These are phyloP conservation scores for Fomitiporia mediterranea DNA, from an alignment of 1,284 basidiomycete species.

Conservation along the genomic window DNA sequence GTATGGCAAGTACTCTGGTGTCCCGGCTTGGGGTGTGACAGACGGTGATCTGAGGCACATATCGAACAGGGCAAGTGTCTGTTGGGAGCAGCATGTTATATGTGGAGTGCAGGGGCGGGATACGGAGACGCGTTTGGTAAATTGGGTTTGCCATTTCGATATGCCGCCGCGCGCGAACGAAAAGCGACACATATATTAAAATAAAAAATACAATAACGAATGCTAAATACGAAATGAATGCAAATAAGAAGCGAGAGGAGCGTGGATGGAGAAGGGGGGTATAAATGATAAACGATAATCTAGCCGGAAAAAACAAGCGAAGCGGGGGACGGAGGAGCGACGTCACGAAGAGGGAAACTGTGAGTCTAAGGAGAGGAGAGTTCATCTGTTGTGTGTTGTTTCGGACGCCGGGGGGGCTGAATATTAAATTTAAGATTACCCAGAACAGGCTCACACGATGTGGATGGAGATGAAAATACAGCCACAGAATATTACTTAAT, in stretches of 20 bases:
- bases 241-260: background rate
- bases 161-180: no score
- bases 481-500: constrained; percentile 12
- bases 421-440: constrained; percentile 14
- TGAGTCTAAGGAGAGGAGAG: constrained; percentile 6
- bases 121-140: background rate
- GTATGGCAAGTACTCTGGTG: background rate
- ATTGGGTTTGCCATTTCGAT: no score
- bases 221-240: background rate
- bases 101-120: background rate
- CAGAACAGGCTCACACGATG: constrained; percentile 9
- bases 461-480: constrained; percentile 15
- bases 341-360: background rate
- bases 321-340: background rate
- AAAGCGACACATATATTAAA: no score
- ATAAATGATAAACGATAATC: no score
- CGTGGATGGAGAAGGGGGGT: background rate
- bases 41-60: no score
- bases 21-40: background rate
- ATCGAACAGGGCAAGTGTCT: background rate
- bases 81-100: background rate
- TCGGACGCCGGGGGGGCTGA: constrained; percentile 12
- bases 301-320: background rate
- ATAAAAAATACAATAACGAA: no score
- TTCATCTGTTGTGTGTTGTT: background rate